Evolutionary conservation across 305 asterid genomes (phyloP).

Genomic region (Fraxinus greggii): DNA sequence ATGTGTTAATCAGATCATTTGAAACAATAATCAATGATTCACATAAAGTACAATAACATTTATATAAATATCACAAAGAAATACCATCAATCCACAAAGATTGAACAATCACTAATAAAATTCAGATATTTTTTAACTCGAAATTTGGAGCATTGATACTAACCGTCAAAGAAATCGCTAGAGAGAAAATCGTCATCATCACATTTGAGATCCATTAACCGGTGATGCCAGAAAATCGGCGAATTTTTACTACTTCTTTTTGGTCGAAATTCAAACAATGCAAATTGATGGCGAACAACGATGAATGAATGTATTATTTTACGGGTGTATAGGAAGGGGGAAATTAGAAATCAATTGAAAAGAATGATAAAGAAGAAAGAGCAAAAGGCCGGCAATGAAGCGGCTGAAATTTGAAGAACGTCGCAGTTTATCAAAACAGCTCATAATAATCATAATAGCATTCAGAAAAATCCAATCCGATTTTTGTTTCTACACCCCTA

Average conservation of each 20-base stretch:
- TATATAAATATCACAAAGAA: neutral
- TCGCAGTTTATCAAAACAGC: conserved; percentile 68
- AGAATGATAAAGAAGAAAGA: conserved; percentile 69
- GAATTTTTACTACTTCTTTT: neutral
- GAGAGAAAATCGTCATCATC: conserved; percentile 42
- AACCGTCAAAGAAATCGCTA: conserved; percentile 52
- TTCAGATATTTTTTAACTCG: neutral
- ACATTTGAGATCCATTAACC: conserved; percentile 52
- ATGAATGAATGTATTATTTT: neutral
- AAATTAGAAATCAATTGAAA: conserved; percentile 57
- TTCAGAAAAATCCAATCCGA: conserved; percentile 28
- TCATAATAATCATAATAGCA: conserved; percentile 65
- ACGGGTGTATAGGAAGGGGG: conserved; percentile 86
- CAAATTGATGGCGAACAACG: conserved; percentile 13
- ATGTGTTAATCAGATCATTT: neutral
- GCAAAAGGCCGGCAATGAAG: conserved; percentile 80
- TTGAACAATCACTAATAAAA: neutral
- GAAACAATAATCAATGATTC: neutral
- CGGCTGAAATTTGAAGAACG: conserved; percentile 83
- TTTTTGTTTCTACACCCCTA: neutral
- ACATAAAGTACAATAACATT: neutral
- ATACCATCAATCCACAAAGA: neutral
- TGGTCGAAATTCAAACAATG: conserved; percentile 11
- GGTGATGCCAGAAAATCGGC: conserved; percentile 9
- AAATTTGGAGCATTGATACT: conserved; percentile 14